Evolutionary conservation across 176 grass and related monocot genomes (phyloP).

Genomic region (Miscanthus lutarioriparius): DNA sequence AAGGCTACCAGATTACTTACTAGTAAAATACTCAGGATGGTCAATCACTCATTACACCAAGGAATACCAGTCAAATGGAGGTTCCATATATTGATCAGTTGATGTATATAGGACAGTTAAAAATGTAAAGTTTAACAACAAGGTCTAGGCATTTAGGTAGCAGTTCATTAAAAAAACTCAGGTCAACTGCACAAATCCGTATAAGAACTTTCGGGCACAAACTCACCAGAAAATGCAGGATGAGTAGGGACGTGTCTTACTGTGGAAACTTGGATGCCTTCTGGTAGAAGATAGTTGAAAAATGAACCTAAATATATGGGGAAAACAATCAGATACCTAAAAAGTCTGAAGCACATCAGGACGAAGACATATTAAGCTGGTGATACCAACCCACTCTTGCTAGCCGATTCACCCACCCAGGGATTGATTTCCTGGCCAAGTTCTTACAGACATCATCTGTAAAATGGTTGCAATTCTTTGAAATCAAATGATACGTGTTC

Average conservation of each 20-base stretch:
- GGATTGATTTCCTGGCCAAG: constrained; percentile 56
- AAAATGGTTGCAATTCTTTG: constrained; percentile 92
- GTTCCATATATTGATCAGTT: neutral
- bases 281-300: constrained; percentile 70
- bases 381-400: constrained; percentile 75
- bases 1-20: neutral
- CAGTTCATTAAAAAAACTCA: neutral
- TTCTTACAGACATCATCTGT: constrained; percentile 67
- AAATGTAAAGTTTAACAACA: neutral
- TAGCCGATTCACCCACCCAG: constrained; percentile 84
- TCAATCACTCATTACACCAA: neutral
- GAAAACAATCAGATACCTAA: constrained; percentile 29
- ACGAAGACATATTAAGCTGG: neutral
- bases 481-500: constrained; percentile 69
- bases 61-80: neutral
- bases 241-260: constrained; percentile 64
- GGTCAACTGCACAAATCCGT: neutral
- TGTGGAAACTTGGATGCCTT: constrained; percentile 72
- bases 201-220: neutral
- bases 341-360: neutral
- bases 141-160: neutral
- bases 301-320: constrained; percentile 63
- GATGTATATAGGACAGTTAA: neutral
- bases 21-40: neutral
- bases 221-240: constrained; percentile 62